Evolutionary conservation across 2,329 filamentous ascomycete species (phyloP), one percentile per base, ranked within the genome.

Genomic region (Fusarium goolgardi): DNA sequence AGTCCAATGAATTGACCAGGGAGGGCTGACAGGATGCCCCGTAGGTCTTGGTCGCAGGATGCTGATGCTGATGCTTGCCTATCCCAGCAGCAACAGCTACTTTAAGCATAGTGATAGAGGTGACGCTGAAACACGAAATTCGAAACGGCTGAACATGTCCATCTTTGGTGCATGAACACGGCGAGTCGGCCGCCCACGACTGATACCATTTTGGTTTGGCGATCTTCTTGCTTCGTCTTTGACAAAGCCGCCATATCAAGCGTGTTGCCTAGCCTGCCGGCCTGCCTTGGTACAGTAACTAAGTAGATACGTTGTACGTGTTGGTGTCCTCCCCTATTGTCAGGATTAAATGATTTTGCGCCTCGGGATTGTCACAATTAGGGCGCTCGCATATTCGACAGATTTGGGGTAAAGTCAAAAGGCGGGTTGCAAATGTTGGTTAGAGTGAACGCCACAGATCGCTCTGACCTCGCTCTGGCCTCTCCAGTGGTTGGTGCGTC

Each of bases 41-140:
- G 34, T 62, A n/a, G 25, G 39, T 55, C 58, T 47, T 46, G 51
- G 55, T 45, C 52, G 55, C 52, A 51, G 52, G 59, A 73, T 71
- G 54, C 59, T 60, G 59, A 73, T 71, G 54, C 59, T 60, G 67
- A 72, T 71, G 52, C 67, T 47, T 62, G 67, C 65, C 67, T 47
- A 39, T 44, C 29, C 37, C 53, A 50, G 49, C 50, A 67, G 54
- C 34, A 39, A 40, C 34, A 50, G 18, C 32, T 50, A 29, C 32
- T 27, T 39, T 50, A 50, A 50, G 47, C 47, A 50, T 50, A 39
- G 47, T 18, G 32, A 41, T 32, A 55, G 51, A 62, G 46, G 59
- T 63, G 20, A 55, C 51, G 58, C 70, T 73, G 71, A 73, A 73
- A 73, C 71, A 63, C 58, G 44, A 39, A 31, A 60, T 68, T 73